Evolutionary conservation across 2,329 filamentous ascomycete species (phyloP).

Genomic region (Aspergillus alliaceus): DNA sequence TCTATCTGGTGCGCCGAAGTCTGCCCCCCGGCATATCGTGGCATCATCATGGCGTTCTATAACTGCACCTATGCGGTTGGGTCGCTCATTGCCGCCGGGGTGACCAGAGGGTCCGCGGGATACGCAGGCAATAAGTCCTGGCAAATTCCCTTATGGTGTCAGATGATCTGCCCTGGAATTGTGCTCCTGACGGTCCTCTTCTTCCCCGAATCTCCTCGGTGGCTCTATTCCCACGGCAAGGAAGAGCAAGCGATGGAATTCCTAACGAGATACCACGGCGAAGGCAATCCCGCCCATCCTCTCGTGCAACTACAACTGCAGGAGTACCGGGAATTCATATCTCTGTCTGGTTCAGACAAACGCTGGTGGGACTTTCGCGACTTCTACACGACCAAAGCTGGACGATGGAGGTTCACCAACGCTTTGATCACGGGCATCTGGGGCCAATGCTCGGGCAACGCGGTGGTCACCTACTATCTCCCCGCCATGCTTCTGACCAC

Average conservation of each 20-base stretch:
- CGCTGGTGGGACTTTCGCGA: slow-evolving; percentile 25
- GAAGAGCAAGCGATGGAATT: slow-evolving; percentile 32
- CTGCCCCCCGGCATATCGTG: slow-evolving; percentile 63
- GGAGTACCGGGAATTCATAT: slow-evolving; percentile 35
- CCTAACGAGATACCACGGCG: slow-evolving; percentile 44
- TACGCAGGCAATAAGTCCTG: slow-evolving; percentile 51
- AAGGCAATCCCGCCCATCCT: slow-evolving; percentile 41
- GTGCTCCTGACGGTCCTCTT: slow-evolving; percentile 40
- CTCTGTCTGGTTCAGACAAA: slow-evolving; percentile 32
- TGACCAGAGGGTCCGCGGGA: slow-evolving; percentile 49
- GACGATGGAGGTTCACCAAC: slow-evolving; percentile 7
- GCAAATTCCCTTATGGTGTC: slow-evolving; percentile 59
- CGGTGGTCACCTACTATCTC: slow-evolving; percentile 55
- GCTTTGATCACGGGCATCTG: slow-evolving; percentile 10
- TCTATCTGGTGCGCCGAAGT: slow-evolving; percentile 66
- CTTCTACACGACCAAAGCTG: slow-evolving; percentile 1
- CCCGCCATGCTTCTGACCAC: slow-evolving; percentile 53
- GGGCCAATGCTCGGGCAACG: slow-evolving; percentile 13
- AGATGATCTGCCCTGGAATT: slow-evolving; percentile 48
- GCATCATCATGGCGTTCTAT: slow-evolving; percentile 61
- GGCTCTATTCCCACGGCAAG: slow-evolving; percentile 25
- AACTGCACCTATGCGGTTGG: slow-evolving; percentile 53
- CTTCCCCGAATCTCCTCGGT: slow-evolving; percentile 48
- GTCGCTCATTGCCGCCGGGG: slow-evolving; percentile 56
- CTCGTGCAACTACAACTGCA: slow-evolving; percentile 45